Evolutionary conservation across 1,139 yeast genomes (phyloP).

Genomic region (Pichia inconspicua): DNA sequence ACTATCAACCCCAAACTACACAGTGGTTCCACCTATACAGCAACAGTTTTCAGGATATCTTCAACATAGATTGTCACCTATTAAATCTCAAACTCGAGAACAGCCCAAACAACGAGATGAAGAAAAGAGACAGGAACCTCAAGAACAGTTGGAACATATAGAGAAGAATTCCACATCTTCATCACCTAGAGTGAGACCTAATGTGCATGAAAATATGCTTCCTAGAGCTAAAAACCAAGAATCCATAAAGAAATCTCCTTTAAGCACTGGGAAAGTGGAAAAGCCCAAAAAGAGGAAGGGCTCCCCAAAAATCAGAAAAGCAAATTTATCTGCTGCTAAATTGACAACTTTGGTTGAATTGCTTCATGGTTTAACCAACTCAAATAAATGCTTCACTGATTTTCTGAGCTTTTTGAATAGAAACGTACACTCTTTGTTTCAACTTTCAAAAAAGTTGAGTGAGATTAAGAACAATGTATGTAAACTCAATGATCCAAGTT

Average conservation of each 20-base stretch:
- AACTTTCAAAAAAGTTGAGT: neutral
- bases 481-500: neutral
- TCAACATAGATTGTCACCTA: too few species aligned
- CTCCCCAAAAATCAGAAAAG: neutral
- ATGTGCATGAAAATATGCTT: neutral
- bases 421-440: neutral
- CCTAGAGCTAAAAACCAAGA: too few species aligned
- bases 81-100: neutral
- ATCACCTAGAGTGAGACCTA: too few species aligned
- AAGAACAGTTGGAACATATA: neutral
- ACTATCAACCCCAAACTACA: neutral
- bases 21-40: neutral
- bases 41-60: too few species aligned
- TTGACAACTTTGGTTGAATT: neutral
- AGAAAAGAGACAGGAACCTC: neutral
- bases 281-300: neutral
- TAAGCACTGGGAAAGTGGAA: neutral
- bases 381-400: neutral
- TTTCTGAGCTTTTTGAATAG: neutral
- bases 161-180: too few species aligned
- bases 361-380: neutral
- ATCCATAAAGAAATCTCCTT: too few species aligned
- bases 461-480: neutral
- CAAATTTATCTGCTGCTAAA: neutral
- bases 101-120: neutral